Conservation (phyloP, 208 protist genomes). For the Wallacemonas sp. region DNA sequence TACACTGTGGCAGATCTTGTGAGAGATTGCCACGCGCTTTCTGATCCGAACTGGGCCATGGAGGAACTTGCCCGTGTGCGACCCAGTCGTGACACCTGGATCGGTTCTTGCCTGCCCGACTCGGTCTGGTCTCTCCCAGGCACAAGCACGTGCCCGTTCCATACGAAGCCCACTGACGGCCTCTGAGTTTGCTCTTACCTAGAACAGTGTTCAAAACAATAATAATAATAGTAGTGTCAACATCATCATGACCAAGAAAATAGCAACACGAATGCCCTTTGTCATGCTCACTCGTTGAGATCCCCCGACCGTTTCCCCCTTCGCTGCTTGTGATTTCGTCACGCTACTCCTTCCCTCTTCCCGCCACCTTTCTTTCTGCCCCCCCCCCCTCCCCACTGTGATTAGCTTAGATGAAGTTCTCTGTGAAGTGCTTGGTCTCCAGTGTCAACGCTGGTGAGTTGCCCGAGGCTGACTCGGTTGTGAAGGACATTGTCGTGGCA, state of each 20-base stretch:
- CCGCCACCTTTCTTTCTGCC: background rate
- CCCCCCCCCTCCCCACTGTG: background rate
- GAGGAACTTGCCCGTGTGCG: slow-evolving; percentile 70
- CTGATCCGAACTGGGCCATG: slow-evolving; percentile 80
- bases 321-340: slow-evolving; percentile 15
- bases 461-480: slow-evolving; percentile 29
- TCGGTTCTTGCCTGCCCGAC: slow-evolving; percentile 44
- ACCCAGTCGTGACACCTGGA: slow-evolving; percentile 46
- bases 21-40: slow-evolving; percentile 38
- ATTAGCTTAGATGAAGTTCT: slow-evolving; percentile 63
- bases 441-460: slow-evolving; percentile 42
- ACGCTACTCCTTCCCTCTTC: background rate
- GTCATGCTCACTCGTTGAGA: background rate
- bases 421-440: slow-evolving; percentile 48
- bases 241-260: no score
- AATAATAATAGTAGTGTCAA: no score
- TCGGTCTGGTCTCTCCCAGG: slow-evolving; percentile 71
- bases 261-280: no score
- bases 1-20: slow-evolving; percentile 33
- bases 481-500: slow-evolving; percentile 70
- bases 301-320: slow-evolving; percentile 1
- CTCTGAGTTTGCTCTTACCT: no score
- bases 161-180: slow-evolving; percentile 44
- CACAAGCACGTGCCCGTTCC: slow-evolving; percentile 66
- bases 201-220: no score